These are phyloP conservation scores for Pseudocercospora ulei DNA, from an alignment of 2,329 filamentous ascomycete genomes.

Conservation along the genomic window DNA sequence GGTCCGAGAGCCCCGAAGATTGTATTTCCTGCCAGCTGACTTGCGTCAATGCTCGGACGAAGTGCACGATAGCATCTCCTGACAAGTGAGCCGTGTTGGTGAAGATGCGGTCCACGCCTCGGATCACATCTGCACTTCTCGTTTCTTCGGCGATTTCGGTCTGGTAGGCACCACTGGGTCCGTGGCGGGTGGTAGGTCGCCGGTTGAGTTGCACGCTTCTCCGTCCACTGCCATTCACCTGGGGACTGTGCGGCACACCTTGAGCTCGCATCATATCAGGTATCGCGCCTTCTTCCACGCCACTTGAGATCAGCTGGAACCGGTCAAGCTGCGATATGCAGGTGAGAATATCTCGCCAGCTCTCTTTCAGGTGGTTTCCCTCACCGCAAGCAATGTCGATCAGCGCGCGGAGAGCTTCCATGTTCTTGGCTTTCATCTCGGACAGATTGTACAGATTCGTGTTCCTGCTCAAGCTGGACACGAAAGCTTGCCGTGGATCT, in stretches of 20 bases:
- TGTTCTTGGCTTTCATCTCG: conserved; percentile 91
- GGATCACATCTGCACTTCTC: conserved; percentile 83
- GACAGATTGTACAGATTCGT: conserved; percentile 93
- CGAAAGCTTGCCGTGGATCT: conserved; percentile 89
- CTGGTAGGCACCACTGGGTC: conserved; percentile 44
- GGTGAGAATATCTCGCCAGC: conserved; percentile 91
- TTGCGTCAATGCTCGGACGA: conserved; percentile 82
- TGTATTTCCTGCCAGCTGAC: conserved; percentile 99
- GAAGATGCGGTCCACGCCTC: conserved; percentile 89
- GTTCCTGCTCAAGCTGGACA: conserved; percentile 81
- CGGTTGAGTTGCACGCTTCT: conserved; percentile 48
- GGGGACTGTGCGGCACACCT: conserved; percentile 14
- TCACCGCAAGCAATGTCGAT: conserved; percentile 88
- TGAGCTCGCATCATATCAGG: conserved; percentile 77
- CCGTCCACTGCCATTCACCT: conserved; percentile 19
- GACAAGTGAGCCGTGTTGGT: conserved; percentile 89
- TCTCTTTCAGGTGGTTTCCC: conserved; percentile 76
- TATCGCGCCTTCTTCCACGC: conserved; percentile 82
- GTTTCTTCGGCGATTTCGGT: conserved; percentile 84
- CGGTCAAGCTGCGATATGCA: conserved; percentile 94
- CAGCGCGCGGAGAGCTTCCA: conserved; percentile 84
- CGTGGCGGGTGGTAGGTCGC: conserved; percentile 42
- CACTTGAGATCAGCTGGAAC: conserved; percentile 86
- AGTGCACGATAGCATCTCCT: conserved; percentile 89
- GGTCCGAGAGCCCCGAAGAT: conserved; percentile 90